Base-by-base conservation (phyloP, 257 asterid species). In the Striga asiatica region DNA sequence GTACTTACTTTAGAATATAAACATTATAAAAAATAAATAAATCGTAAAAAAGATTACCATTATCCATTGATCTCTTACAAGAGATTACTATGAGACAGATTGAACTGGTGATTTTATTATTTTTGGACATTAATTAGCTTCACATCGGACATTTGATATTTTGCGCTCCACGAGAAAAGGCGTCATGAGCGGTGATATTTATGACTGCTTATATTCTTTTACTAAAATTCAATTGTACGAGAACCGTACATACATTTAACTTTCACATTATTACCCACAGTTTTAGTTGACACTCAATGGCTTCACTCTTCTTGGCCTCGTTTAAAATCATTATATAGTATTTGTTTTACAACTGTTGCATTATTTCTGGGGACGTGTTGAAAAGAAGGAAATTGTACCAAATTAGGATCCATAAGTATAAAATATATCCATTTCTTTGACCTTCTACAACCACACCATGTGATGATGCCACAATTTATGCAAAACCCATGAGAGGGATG, bases 401-500 rank as follows among this genome's bases (percentile, higher is more conserved):
- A 48, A 7, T 48, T 11, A 16, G n/a, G n/a, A n/a, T n/a, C 8
- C 42, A 47, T 24, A 43, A 38, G n/a, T n/a, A 67, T 47, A 13
- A 59, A 29, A 37, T 62, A 47, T 48, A 53, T 43, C 50, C 13
- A 58, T 50, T 61, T 61, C 22, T 42, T 48, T 58, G 65, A 54
- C 32, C 49, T 10, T 50, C 3, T n/a, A 6, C 25, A 0, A 43
- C 19, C 50, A 17, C 56, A 71, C 71, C 79, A 65, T 69, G 79
- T 69, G 79, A 58, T 29, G 2, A 20, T 46, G 17, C 73, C 68
- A 11, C n/a, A 12, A 65, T 62, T 59, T 49, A 57, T 43, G 72
- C 72, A 49, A 73, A 65, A 54, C 17, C 66, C 64, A 65, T 51
- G 70, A 56, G 41, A 54, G 46, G 32, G 8, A n/a, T 8, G 24